Base-by-base conservation (phyloP, 1,139 yeast genomes). In the Taphrina betulina region DNA sequence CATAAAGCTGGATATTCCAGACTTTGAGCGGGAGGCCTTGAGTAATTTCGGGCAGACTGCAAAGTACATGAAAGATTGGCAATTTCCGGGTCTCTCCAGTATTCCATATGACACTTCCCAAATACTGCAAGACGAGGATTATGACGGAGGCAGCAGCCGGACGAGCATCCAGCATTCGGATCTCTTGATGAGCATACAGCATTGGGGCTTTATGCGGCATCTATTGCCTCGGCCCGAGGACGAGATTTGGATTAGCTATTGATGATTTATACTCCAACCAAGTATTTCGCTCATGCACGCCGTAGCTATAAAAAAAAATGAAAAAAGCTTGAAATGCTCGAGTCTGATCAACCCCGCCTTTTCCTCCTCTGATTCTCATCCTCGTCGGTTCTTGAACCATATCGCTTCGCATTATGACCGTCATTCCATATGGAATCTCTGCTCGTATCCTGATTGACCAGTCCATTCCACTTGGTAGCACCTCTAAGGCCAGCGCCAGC, bases 181-280 rank as follows among this genome's bases (percentile, higher is more conserved):
- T 12, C 38, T 36, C 7, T 20, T 17, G 8, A 50, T 50, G 54
- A 46, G 46, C 17, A 16, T 40, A 3, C n/a, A 29, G 3, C 54
- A 50, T 14, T 50, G 54, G 54, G 16, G 41, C 31, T 16, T 50
- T 38, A 50, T 50, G 54, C 29, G 54, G 20, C 10, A 38, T 22
- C 17, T 50, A 22, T 40, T 50, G 33, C 35, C 35, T 7, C 12
- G 19, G 5, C 54, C 54, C 2, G 54, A 50, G 14, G 3, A 17
- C 22, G 24, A 33, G 2, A 50, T 50, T 19, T 50, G 54, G 54
- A 40, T 34, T 3, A n/a, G n/a, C n/a, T n/a, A n/a, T n/a, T n/a
- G n/a, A n/a, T n/a, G n/a, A n/a, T n/a, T n/a, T n/a, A n/a, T n/a
- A n/a, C n/a, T n/a, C n/a, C n/a, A n/a, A n/a, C n/a, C n/a, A n/a